Conservation (phyloP, 495 filamentous ascomycete species). For the Penicillium subrubescens region DNA sequence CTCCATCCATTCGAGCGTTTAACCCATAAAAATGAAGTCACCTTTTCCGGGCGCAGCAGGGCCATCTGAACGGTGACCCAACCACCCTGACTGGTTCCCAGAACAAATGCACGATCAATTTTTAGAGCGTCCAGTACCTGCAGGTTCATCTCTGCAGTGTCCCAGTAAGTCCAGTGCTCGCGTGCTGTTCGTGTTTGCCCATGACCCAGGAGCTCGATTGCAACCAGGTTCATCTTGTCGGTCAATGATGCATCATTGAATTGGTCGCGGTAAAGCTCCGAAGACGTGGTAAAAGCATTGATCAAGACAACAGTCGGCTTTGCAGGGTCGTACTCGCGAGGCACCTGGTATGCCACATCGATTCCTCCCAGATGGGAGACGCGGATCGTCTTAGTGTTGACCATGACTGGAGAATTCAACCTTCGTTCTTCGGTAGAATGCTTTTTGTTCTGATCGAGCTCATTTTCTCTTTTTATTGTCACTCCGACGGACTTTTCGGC, state of each 20-base stretch:
- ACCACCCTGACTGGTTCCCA: constrained; percentile 66
- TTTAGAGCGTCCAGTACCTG: constrained; percentile 55
- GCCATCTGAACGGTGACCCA: constrained; percentile 65
- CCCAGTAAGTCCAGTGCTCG: constrained; percentile 56
- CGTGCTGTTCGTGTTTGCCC: constrained; percentile 44
- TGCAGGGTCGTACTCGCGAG: constrained; percentile 31
- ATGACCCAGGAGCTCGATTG: constrained; percentile 56
- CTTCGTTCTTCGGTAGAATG: neutral
- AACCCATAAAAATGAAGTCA: constrained; percentile 15
- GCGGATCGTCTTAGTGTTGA: constrained; percentile 25
- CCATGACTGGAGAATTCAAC: constrained; percentile 9
- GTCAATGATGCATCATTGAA: constrained; percentile 29
- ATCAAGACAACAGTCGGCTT: constrained; percentile 44
- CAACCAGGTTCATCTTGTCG: constrained; percentile 45
- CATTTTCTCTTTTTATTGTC: neutral
- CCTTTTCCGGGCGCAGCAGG: constrained; percentile 59
- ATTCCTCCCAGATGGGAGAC: constrained; percentile 44
- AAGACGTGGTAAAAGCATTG: constrained; percentile 40
- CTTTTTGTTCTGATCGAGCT: neutral
- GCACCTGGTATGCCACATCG: constrained; percentile 36
- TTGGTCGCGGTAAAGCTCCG: constrained; percentile 33
- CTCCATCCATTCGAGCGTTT: too few relatives aligned
- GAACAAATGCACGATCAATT: constrained; percentile 55
- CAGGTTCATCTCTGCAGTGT: constrained; percentile 52
- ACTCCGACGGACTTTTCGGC: neutral